These are phyloP conservation scores for Pichia cactophila DNA, from an alignment of 1,139 yeast genomes.

Conservation along the genomic window DNA sequence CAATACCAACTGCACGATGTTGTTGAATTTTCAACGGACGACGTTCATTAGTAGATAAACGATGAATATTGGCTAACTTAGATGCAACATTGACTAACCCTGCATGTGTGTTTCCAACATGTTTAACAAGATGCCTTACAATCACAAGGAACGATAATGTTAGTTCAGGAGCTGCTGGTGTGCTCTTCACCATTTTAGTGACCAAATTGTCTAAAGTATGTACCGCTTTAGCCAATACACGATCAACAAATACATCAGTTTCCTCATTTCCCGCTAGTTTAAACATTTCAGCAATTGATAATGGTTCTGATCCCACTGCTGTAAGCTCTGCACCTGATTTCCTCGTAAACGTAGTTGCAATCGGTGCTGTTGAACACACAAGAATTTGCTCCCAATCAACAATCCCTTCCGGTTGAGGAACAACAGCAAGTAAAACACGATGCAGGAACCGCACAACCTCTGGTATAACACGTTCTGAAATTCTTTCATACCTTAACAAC, in stretches of 20 bases:
- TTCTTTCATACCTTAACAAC: constrained; percentile 62
- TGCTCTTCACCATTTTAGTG: constrained; percentile 51
- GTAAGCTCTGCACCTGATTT: constrained; percentile 13
- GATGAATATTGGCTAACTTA: constrained; percentile 43
- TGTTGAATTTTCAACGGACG: constrained; percentile 75
- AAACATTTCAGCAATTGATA: constrained; percentile 12
- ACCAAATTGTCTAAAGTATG: constrained; percentile 7
- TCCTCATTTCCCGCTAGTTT: background rate
- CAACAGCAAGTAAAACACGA: constrained; percentile 39
- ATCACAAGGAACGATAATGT: constrained; percentile 34
- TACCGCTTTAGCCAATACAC: constrained; percentile 4
- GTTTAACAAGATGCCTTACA: constrained; percentile 35
- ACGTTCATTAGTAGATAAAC: constrained; percentile 46
- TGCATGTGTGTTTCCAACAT: constrained; percentile 27
- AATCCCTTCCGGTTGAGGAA: constrained; percentile 36
- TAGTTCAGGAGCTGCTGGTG: constrained; percentile 55
- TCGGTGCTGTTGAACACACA: constrained; percentile 15
- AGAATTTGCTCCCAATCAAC: constrained; percentile 16
- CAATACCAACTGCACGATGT: constrained; percentile 81
- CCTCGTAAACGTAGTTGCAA: constrained; percentile 23
- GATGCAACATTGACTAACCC: constrained; percentile 25
- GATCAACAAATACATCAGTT: constrained; percentile 1
- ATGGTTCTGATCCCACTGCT: constrained; percentile 3
- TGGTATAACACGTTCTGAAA: constrained; percentile 76
- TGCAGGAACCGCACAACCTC: constrained; percentile 62